These are phyloP conservation scores for Leccinum huronense DNA, from an alignment of 1,284 basidiomycete species.

Conservation along the genomic window DNA sequence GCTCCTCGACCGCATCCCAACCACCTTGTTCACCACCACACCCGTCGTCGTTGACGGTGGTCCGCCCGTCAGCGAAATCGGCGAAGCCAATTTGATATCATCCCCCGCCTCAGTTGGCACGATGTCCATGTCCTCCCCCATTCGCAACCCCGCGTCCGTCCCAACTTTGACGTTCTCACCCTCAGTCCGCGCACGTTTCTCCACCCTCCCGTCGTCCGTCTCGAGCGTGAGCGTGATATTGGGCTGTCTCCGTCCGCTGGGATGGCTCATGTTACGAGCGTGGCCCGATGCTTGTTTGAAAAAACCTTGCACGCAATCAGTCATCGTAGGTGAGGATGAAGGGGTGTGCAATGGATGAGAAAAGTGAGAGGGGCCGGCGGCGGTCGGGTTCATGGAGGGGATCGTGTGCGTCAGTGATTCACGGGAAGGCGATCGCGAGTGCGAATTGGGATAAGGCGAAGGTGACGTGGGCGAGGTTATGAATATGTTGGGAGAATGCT, in stretches of 20 bases:
- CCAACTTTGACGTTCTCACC: conserved; percentile 15
- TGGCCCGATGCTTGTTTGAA: conserved; percentile 16
- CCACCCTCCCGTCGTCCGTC: conserved; percentile 30
- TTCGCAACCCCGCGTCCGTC: conserved; percentile 16
- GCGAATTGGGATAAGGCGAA: conserved; percentile 33
- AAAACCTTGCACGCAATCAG: conserved; percentile 49
- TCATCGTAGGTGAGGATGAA: conserved; percentile 59
- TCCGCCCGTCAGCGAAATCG: conserved; percentile 23
- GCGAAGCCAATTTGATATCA: conserved; percentile 25
- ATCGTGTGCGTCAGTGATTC: conserved; percentile 16
- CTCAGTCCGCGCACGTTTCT: conserved; percentile 48
- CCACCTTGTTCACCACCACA: conserved; percentile 11
- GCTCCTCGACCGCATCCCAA: conserved; percentile 41
- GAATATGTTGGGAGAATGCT: conserved; percentile 61
- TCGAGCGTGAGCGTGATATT: conserved; percentile 33
- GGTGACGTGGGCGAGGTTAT: conserved; percentile 61
- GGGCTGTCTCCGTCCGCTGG: conserved; percentile 23
- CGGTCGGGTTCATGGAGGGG: conserved; percentile 13
- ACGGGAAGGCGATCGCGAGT: conserved; percentile 37
- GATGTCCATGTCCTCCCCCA: conserved; percentile 39
- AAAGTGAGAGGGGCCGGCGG: conserved; percentile 23
- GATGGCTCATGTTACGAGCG: conserved; percentile 11
- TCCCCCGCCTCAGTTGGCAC: conserved; percentile 19
- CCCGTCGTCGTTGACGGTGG: conserved; percentile 13
- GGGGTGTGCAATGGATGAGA: conserved; percentile 48